phyloP scores from a whole-genome alignment of 768 basidiomycete genomes.

The Dioszegia crocea region DNA sequence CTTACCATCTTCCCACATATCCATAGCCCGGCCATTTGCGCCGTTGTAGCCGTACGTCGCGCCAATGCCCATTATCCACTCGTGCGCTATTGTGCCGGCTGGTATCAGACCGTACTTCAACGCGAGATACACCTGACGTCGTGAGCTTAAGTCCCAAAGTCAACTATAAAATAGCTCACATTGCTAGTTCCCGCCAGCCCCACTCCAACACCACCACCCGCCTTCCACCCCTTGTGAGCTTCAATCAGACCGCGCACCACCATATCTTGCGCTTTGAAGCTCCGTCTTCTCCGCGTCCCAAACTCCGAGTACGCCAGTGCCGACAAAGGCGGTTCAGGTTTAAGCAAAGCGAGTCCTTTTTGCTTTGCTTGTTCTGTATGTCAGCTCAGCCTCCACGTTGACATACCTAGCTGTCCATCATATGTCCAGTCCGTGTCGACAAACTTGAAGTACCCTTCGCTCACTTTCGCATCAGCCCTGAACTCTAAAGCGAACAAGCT shows the following conservation, averaged over 20 bases:
- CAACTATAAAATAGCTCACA: slow-evolving; percentile 53
- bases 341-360: slow-evolving; percentile 62
- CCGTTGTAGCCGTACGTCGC: slow-evolving; percentile 77
- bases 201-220: slow-evolving; percentile 49
- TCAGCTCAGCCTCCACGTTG: neutral
- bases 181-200: slow-evolving; percentile 81
- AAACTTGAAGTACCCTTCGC: slow-evolving; percentile 77
- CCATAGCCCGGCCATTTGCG: slow-evolving; percentile 68
- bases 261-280: slow-evolving; percentile 66
- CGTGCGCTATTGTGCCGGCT: slow-evolving; percentile 60
- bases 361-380: slow-evolving; percentile 63
- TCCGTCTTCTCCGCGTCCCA: slow-evolving; percentile 47
- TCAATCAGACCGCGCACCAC: slow-evolving; percentile 66
- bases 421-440: slow-evolving; percentile 78
- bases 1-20: slow-evolving; percentile 77
- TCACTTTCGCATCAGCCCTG: slow-evolving; percentile 52
- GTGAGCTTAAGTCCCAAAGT: neutral
- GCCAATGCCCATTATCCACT: slow-evolving; percentile 59
- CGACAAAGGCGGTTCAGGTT: slow-evolving; percentile 10
- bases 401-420: slow-evolving; percentile 50
- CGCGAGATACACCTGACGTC: slow-evolving; percentile 72
- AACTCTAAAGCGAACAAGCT: neutral
- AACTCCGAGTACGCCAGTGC: slow-evolving; percentile 51
- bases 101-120: slow-evolving; percentile 63
- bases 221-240: slow-evolving; percentile 57